A percentile compares a stretch with the other conserved stretches of the same genome.
These are phyloP conservation scores for Pseudoneurospora amorphoporcata DNA, from an alignment of 495 filamentous ascomycete species.

Conservation along the genomic window DNA sequence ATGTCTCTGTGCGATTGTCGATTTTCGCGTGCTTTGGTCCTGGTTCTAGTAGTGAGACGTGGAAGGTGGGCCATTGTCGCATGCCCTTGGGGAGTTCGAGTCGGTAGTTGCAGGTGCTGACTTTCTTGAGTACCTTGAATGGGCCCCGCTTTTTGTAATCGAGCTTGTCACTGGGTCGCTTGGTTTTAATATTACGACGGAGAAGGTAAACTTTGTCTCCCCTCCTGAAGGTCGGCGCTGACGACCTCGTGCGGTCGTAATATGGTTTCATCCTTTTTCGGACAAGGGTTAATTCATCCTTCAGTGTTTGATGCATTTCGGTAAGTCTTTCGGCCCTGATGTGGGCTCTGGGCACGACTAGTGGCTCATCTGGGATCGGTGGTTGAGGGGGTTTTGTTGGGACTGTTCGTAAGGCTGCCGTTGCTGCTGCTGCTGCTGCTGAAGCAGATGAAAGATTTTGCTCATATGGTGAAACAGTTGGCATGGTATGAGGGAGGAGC, in stretches of 20 bases:
- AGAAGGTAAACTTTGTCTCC: conserved; percentile 24
- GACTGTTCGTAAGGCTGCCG: not conserved
- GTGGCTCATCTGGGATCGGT: too few relatives aligned
- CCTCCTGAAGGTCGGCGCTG: conserved; percentile 15
- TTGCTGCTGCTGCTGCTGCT: conserved; percentile 1
- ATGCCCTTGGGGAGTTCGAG: too few relatives aligned
- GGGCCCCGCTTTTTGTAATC: conserved; percentile 19
- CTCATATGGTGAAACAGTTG: not conserved
- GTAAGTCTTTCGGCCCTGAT: too few relatives aligned
- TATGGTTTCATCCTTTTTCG: conserved; percentile 10
- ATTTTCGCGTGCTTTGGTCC: not conserved
- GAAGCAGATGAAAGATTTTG: not conserved
- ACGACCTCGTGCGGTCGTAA: conserved; percentile 9
- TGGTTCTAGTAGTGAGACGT: too few relatives aligned
- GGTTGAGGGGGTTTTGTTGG: not conserved
- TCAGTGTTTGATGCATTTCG: too few relatives aligned
- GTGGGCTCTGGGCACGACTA: too few relatives aligned
- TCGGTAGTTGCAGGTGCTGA: too few relatives aligned
- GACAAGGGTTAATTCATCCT: conserved; percentile 10
- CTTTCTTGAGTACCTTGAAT: conserved; percentile 4
- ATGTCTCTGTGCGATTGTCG: not conserved
- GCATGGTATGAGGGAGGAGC: not conserved
- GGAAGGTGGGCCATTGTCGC: too few relatives aligned
- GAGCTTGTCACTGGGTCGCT: conserved; percentile 22
- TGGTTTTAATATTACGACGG: conserved; percentile 22